Percentiles rank a stretch among this genome's conserved stretches.
Evolutionary conservation across 306 rosid genomes (phyloP).

Genomic region (Cucumis hystrix): DNA sequence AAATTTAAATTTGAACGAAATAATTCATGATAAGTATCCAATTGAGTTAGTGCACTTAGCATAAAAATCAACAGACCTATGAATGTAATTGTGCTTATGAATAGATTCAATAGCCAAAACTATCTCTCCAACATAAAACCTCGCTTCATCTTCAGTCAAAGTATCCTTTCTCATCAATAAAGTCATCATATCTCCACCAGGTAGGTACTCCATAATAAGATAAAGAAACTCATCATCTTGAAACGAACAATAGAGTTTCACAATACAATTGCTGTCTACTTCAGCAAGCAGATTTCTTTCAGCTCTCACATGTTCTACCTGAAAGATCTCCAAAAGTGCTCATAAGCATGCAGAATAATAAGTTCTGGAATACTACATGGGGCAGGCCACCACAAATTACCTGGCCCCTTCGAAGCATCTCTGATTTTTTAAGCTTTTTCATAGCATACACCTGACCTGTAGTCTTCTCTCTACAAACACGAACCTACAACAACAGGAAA

Average conservation of each 20-base stretch:
- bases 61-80: conserved; percentile 41
- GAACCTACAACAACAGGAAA: conserved; percentile 59
- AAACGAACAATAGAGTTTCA: conserved; percentile 88
- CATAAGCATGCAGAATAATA: not conserved
- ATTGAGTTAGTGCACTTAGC: not conserved
- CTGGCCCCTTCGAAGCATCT: conserved; percentile 99
- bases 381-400: conserved; percentile 30
- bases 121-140: conserved; percentile 89
- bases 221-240: conserved; percentile 88
- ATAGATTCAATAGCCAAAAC: conserved; percentile 90
- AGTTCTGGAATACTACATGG: conserved; percentile 7
- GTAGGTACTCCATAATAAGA: conserved; percentile 96
- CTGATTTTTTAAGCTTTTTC: conserved; percentile 97
- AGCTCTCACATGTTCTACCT: conserved; percentile 97
- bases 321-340: not conserved
- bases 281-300: conserved; percentile 98
- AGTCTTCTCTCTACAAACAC: conserved; percentile 81
- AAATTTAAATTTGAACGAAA: not conserved
- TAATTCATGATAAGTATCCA: not conserved
- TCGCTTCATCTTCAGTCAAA: conserved; percentile 84
- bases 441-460: conserved; percentile 85
- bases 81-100: conserved; percentile 88
- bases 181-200: conserved; percentile 99
- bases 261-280: conserved; percentile 96
- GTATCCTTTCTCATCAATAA: conserved; percentile 95